Percentiles rank a stretch among this genome's conserved stretches.
These are phyloP conservation scores for Heliocybe sulcata DNA, from an alignment of 1,284 basidiomycete genomes.

Conservation along the genomic window DNA sequence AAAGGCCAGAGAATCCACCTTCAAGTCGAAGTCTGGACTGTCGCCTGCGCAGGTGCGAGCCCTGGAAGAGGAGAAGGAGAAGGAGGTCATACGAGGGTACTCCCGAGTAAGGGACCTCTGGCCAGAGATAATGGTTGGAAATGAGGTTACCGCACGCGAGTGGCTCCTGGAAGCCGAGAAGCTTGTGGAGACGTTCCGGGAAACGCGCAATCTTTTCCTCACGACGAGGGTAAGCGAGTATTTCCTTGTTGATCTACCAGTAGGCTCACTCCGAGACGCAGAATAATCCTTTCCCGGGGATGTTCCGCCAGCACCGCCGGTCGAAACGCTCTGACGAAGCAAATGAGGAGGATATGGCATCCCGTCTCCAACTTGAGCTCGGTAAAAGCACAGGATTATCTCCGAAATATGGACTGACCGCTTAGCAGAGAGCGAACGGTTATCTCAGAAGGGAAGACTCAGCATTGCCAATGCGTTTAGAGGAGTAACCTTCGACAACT, in stretches of 20 bases:
- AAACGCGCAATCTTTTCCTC: constrained; percentile 79
- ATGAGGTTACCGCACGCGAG: constrained; percentile 40
- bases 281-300: constrained; percentile 52
- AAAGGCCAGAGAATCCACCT: constrained; percentile 25
- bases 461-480: constrained; percentile 51
- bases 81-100: constrained; percentile 48
- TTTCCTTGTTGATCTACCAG: constrained; percentile 1
- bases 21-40: constrained; percentile 35
- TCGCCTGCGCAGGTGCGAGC: constrained; percentile 46
- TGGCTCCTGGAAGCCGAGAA: constrained; percentile 85
- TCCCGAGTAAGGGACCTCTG: constrained; percentile 39
- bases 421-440: constrained; percentile 20
- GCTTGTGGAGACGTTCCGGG: constrained; percentile 83
- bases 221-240: constrained; percentile 54
- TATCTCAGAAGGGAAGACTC: constrained; percentile 24
- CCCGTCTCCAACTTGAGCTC: constrained; percentile 67
- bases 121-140: constrained; percentile 27
- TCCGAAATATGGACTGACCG: background rate
- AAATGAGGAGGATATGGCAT: constrained; percentile 68
- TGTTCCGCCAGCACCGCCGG: constrained; percentile 46
- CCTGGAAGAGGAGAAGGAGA: constrained; percentile 57
- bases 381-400: constrained; percentile 31
- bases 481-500: constrained; percentile 79
- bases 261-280: constrained; percentile 11
- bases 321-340: constrained; percentile 43